Evolutionary conservation across 1,284 basidiomycete species (phyloP), one percentile per base, ranked within the genome.

Genomic region (Sphaerobolus stellatus): DNA sequence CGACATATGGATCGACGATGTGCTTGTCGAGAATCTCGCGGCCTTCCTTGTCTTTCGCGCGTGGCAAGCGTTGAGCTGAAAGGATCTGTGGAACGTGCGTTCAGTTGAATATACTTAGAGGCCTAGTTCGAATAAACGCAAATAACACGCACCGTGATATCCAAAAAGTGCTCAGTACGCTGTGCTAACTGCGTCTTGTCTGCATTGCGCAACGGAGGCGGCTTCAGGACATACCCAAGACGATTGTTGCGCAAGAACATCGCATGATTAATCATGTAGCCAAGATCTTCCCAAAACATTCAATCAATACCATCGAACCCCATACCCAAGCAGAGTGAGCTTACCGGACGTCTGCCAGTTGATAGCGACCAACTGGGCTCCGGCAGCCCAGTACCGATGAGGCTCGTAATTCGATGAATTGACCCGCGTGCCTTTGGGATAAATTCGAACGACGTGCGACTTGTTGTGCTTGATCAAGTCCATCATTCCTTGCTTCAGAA

Each of bases 261-360:
- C 8, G 94, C 91, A 62, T 91, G 86, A 65, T 98, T 98, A 67
- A 97, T 88, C 76, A 90, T 88, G 64, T 90, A 90, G 7, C 90
- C 92, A 49, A 91, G 66, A 69, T 96, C 92, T 92, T 52, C 13
- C 31, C 29, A 46, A 31, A 22, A 27, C 58, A 58, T 48, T 36
- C 36, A 25, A 24, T 43, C 9, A 20, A 45, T 29, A 25, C 52
- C 33, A 29, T n/a, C 36, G 36, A n/a, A 38, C 28, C 24, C 31
- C 28, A 24, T 9, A 30, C 47, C 30, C 1, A 41, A 50, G 33
- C 29, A 46, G 18, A 38, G 20, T 18, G 36, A 56, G 71, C 81
- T 53, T 61, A 93, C 92, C 93, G 62, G 88, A 88, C 0, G 94
- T 99, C 71, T 99, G 97, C 92, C 94, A 98, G 69, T 99, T 99